Base-by-base conservation (phyloP, 2,329 filamentous ascomycete species). In the Ophiosphaerella herpotricha region DNA sequence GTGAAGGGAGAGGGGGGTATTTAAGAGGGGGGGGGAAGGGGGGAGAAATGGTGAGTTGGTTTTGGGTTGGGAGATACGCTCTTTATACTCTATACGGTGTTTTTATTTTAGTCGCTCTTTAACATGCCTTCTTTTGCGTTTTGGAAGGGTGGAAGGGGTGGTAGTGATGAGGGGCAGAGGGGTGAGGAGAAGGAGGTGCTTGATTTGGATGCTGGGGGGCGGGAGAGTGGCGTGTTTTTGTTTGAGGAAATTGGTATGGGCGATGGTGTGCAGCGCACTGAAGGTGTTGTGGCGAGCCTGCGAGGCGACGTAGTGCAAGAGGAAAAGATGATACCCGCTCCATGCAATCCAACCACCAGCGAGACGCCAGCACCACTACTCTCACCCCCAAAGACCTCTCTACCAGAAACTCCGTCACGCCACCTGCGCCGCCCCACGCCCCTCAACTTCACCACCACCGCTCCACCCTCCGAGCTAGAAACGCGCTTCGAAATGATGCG, bases 401-500 rank as follows among this genome's bases (percentile, higher is more conserved):
- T 51, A n/a, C 51, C 60, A 32, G 60, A 55, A 53, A 63, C 16
- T 57, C 55, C 1, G 55, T 50, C 16, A n/a, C 54, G 54, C 13
- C 63, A 62, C 29, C 56, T 70, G 9, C 60, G 57, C 32, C 58
- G 67, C 3, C 66, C 68, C 3, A 63, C 66, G 16, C 67, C 70
- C 32, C 43, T 70, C 5, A 68, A 72, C 11, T 57, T 72, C 3
- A 50, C 57, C 33, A 53, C 29, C 29, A 36, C 46, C 1, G 5
- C 5, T 37, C n/a, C 66, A 7, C 59, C 60, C 42, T 67, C 68
- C 4, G 67, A 72, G 42, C 67, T 72, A 18, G 67, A 72, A 33
- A 46, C 61, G 43, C 64, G 67, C 1, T 65, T 60, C 45, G 66
- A 66, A 16, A 24, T 70, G 7, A 66, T 72, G 23, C 66, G 67